Conservation (phyloP, 306 rosid species). For the Hippophae tibetana region DNA sequence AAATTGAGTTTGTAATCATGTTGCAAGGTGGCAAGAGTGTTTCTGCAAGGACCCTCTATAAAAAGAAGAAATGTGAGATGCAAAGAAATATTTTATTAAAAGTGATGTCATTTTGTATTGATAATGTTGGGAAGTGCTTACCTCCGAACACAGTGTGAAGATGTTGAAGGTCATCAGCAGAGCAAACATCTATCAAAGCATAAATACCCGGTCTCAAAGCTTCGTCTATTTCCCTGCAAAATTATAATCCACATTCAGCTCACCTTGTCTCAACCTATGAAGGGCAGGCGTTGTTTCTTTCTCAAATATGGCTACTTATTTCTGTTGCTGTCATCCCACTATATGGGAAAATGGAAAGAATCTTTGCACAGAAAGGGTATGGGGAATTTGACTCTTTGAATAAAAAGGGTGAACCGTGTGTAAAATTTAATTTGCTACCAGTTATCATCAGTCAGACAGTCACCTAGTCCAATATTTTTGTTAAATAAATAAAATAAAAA, state of each 20-base stretch:
- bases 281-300: background rate
- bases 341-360: no score
- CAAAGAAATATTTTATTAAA: conserved; percentile 9
- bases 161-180: conserved; percentile 78
- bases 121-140: conserved; percentile 25
- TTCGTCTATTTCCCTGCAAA: conserved; percentile 79
- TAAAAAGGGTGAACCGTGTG: no score
- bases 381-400: no score
- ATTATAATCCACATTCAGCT: conserved; percentile 13
- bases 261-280: background rate
- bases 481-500: no score
- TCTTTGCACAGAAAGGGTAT: no score
- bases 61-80: conserved; percentile 14
- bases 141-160: conserved; percentile 91
- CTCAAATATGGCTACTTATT: no score
- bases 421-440: no score
- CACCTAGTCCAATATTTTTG: no score
- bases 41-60: conserved; percentile 99
- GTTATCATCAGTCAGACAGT: no score
- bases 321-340: no score
- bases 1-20: conserved; percentile 64
- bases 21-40: conserved; percentile 52
- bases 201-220: conserved; percentile 78
- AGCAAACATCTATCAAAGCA: conserved; percentile 68
- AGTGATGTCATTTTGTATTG: conserved; percentile 3